phyloP scores from a whole-genome alignment of 176 grass and related monocot species.

The Ensete ventricosum region DNA sequence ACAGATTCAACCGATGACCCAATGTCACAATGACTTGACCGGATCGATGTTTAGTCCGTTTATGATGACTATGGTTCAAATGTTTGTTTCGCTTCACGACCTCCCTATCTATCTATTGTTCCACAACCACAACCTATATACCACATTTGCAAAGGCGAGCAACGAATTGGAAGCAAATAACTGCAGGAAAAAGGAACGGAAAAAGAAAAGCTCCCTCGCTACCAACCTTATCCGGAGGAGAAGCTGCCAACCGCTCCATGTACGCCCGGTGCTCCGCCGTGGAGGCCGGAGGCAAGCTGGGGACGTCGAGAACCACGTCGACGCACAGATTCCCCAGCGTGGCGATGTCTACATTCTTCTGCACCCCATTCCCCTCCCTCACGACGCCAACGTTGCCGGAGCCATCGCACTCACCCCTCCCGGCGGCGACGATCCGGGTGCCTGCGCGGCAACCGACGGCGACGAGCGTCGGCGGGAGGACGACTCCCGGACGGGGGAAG shows the following conservation, averaged over 20 bases:
- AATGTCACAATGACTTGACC: too few species aligned
- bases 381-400: background rate
- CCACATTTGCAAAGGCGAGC: too few species aligned
- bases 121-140: too few species aligned
- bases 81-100: too few species aligned
- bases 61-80: too few species aligned
- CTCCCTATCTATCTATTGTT: too few species aligned
- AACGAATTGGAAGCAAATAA: background rate
- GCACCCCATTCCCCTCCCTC: constrained; percentile 6
- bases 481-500: background rate
- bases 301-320: constrained; percentile 74
- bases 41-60: too few species aligned
- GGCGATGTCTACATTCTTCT: constrained; percentile 44
- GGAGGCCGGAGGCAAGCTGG: constrained; percentile 51
- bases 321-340: constrained; percentile 88
- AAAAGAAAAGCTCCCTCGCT: background rate
- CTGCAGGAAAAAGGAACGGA: background rate
- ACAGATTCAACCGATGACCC: too few species aligned
- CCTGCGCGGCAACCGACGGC: background rate
- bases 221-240: constrained; percentile 73
- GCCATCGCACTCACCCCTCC: constrained; percentile 10
- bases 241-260: constrained; percentile 69
- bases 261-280: constrained; percentile 48
- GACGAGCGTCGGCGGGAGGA: background rate
- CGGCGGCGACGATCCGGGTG: constrained; percentile 11